Base-by-base conservation (phyloP, 805 yeast genomes). In the Saccharomycopsis synnaedendra region DNA sequence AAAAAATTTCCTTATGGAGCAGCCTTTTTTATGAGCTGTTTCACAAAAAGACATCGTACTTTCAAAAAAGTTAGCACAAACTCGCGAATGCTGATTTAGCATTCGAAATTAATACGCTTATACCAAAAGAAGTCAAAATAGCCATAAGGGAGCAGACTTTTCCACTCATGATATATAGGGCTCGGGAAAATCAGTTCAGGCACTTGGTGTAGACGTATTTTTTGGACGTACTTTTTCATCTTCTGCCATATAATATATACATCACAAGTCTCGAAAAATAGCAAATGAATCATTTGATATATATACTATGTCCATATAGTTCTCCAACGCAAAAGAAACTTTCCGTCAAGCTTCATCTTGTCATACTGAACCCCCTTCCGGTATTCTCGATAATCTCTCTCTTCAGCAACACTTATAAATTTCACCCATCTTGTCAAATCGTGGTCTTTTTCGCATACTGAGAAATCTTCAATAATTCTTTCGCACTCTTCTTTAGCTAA, bases 401-500 rank as follows among this genome's bases (percentile, higher is more conserved):
- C 55, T 35, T 62, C 63, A 6, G 56, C 52, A 1, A 59, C 50
- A 1, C 62, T 62, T n/a, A 45, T 43, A 48, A 59, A 64, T 41
- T 62, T 57, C 44, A 64, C 58, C 3, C 55, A 49, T 30, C 69
- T 50, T 4, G 56, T 53, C 2, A 66, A 54, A n/a, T 48, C 43
- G 39, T 58, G 62, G 5, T 58, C 57, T 3, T 53, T 30, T 5
- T 52, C 52, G 44, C 59, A 58, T 5, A 50, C 36, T 33, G 49
- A 46, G 36, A 42, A 45, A 4, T 35, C 8, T 33, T 34, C 2
- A 19, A 9, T 34, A n/a, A 9, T 5, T 9, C 9, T 33, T 29
- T 31, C 28, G 10, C 6, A 45, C 6, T 5, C n/a, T 8, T 34
- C 8, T 9, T 34, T 34, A 34, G n/a, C 36, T 8, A 8, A 34